Evolutionary conservation across 176 grass and related monocot genomes (phyloP).

Genomic region (Oropetium thomaeum): DNA sequence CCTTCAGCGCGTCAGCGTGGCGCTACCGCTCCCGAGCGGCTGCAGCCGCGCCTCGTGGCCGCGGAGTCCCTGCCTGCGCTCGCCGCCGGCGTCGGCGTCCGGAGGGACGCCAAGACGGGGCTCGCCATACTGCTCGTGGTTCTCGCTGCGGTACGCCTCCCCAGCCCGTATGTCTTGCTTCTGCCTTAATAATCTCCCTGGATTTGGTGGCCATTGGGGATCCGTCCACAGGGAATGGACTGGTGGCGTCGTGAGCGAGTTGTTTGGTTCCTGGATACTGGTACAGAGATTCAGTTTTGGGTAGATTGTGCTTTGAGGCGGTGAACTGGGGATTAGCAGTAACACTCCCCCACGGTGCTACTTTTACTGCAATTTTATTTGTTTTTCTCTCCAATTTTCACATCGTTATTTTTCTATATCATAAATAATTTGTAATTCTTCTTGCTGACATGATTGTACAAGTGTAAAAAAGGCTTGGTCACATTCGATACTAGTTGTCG

Average conservation of each 20-base stretch:
- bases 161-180: background rate
- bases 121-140: constrained; percentile 30
- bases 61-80: constrained; percentile 28
- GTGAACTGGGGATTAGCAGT: background rate
- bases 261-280: background rate
- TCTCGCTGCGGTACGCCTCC: constrained; percentile 15
- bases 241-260: background rate
- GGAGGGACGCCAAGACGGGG: constrained; percentile 24
- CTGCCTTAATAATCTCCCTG: background rate
- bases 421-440: background rate
- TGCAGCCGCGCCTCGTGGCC: constrained; percentile 4
- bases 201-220: no score
- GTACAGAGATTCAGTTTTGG: background rate
- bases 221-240: no score
- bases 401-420: background rate
- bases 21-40: background rate
- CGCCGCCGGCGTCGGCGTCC: background rate
- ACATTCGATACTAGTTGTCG: background rate
- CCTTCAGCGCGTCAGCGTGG: background rate
- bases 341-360: background rate
- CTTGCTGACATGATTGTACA: background rate
- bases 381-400: background rate
- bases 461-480: background rate
- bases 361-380: background rate
- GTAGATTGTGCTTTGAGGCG: no score